These are phyloP conservation scores for Pontederia paniculata DNA, from an alignment of 176 grass and related monocot species.

Conservation along the genomic window DNA sequence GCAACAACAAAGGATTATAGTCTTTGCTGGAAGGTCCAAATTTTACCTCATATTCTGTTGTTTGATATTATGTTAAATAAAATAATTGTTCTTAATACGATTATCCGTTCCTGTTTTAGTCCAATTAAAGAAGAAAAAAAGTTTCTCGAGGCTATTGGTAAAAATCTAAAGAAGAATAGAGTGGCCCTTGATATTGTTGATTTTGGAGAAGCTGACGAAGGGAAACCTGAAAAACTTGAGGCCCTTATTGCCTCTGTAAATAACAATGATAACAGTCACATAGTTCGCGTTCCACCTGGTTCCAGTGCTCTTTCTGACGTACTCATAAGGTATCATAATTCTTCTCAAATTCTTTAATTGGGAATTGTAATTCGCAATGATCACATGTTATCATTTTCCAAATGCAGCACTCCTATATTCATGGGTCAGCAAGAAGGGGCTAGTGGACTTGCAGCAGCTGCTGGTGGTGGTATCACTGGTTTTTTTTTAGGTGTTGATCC, in stretches of 20 bases:
- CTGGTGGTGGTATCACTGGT: conserved; percentile 49
- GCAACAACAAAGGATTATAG: conserved; percentile 94
- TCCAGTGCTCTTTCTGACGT: conserved; percentile 76
- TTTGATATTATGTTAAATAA: not conserved
- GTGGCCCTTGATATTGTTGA: conserved; percentile 95
- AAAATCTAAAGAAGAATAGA: conserved; percentile 92
- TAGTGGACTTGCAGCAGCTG: conserved; percentile 91
- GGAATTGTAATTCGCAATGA: too few species aligned
- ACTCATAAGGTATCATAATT: conserved; percentile 54
- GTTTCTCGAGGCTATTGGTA: conserved; percentile 73
- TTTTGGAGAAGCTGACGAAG: conserved; percentile 86
- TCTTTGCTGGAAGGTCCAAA: conserved; percentile 83
- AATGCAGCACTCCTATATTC: conserved; percentile 81
- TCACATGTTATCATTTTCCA: not conserved
- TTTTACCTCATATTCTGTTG: not conserved
- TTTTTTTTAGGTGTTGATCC: conserved; percentile 97
- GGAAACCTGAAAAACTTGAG: conserved; percentile 87
- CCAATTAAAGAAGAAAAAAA: conserved; percentile 81
- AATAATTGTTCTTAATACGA: not conserved
- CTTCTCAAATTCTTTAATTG: not conserved
- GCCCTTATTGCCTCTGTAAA: conserved; percentile 57
- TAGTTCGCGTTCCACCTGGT: conserved; percentile 69
- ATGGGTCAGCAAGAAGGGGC: conserved; percentile 82
- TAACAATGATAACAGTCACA: conserved; percentile 85
- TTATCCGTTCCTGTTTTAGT: conserved; percentile 18